Base-by-base conservation (phyloP, 2,329 filamentous ascomycete genomes). In the Blastomyces percursus region DNA sequence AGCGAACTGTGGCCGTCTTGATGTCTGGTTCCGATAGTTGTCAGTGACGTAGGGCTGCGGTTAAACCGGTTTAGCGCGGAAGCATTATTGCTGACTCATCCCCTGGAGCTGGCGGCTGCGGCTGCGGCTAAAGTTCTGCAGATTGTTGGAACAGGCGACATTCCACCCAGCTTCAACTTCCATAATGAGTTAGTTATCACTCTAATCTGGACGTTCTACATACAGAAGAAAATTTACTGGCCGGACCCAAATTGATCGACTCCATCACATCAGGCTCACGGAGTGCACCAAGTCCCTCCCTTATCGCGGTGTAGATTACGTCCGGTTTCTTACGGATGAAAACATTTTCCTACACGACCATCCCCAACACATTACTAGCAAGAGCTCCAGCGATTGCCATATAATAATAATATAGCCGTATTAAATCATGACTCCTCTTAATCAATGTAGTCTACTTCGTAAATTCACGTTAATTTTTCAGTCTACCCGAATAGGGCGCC, bases 1-100 rank as follows among this genome's bases (percentile, higher is more conserved):
- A 0, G 52, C 52, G n/a, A 55, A 55, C 27, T 55, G 50, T 38
- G 30, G 12, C 21, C n/a, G 21, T 19, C 4, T 5, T 9, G 52
- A 55, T 19, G 52, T 32, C 11, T n/a, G 52, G 52, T 55, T 38
- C 24, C 19, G 19, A 12, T 19, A 3, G 16, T 30, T 32, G 30
- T 38, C 51, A 14, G 52, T 55, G 52, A 55, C 52, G 52, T 55
- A 55, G 27, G 51, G 30, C 51, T 35, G 51, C 50, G 50, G 50
- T 19, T 52, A 32, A 52, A n/a, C 16, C 12, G 14, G 24, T 32
- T 52, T 52, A 52, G 50, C 50, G 51, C n/a, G n/a, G n/a, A n/a
- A n/a, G n/a, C n/a, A n/a, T n/a, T n/a, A n/a, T n/a, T 35, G 48
- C 24, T 51, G 48, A 51, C 48, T 51, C 48, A 51, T 51, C 21